Evolutionary conservation across 2,329 filamentous ascomycete genomes (phyloP).

Genomic region (Fusarium setosum): DNA sequence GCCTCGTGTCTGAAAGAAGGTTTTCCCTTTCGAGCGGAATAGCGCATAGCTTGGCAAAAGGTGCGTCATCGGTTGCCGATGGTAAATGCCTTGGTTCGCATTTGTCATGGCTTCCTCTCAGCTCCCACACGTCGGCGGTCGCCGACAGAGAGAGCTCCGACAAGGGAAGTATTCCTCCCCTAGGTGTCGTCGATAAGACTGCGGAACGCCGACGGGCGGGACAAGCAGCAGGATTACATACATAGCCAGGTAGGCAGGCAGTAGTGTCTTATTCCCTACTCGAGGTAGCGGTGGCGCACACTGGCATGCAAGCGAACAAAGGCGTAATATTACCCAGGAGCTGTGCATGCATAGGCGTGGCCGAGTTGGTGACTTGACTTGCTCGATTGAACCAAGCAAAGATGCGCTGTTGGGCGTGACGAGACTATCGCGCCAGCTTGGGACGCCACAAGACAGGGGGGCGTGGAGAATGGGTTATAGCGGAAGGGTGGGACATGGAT

Average conservation of each 20-base stretch:
- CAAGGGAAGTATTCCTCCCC: not conserved
- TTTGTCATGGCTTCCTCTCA: slow-evolving; percentile 6
- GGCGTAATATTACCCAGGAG: not conserved
- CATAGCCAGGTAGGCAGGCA: not conserved
- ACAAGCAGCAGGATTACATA: not conserved
- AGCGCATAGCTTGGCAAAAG: slow-evolving; percentile 25
- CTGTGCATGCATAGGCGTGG: slow-evolving; percentile 18
- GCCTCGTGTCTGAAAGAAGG: slow-evolving; percentile 22
- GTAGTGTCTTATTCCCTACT: too few relatives aligned
- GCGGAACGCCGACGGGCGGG: not conserved
- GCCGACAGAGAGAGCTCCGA: slow-evolving; percentile 23
- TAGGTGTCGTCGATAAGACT: not conserved
- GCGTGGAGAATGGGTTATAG: slow-evolving; percentile 15
- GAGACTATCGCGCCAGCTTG: slow-evolving; percentile 31
- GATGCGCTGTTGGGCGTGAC: slow-evolving; percentile 4
- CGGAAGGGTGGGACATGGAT: not conserved
- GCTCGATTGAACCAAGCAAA: not conserved
- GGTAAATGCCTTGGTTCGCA: not conserved
- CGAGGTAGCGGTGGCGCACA: slow-evolving; percentile 2
- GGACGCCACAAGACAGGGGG: slow-evolving; percentile 24
- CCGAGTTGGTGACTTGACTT: slow-evolving; percentile 2
- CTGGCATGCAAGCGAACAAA: not conserved
- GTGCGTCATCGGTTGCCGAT: slow-evolving; percentile 7
- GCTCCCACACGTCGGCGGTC: slow-evolving; percentile 15
- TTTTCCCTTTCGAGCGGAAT: slow-evolving; percentile 8